Evolutionary conservation across 331 rosid genomes (phyloP).

Genomic region (Prunus yedoensis): DNA sequence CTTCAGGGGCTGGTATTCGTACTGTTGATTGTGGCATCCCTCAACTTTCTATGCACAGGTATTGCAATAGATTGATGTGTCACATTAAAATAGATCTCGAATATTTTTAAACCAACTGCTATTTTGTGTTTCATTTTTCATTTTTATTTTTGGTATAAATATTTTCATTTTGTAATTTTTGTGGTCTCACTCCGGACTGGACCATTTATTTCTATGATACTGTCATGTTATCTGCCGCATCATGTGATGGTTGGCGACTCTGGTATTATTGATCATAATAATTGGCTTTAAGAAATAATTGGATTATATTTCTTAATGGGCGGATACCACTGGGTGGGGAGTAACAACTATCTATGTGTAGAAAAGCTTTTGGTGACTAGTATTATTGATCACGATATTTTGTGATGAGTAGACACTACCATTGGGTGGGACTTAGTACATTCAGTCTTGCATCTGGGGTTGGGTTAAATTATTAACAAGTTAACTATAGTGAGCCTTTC

Average conservation of each 20-base stretch:
- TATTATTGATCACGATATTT: too few species aligned
- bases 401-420: neutral
- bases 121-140: neutral
- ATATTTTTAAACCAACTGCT: neutral
- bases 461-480: too few species aligned
- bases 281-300: neutral
- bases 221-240: neutral
- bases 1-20: constrained; percentile 91
- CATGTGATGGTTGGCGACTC: neutral
- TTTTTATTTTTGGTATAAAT: neutral
- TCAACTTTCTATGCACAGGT: constrained; percentile 99
- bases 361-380: neutral
- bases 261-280: neutral
- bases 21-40: constrained; percentile 97
- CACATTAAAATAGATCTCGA: neutral
- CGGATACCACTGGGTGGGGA: neutral
- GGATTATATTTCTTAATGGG: neutral
- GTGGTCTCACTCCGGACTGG: neutral
- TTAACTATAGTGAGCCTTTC: neutral
- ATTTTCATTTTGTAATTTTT: neutral
- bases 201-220: neutral
- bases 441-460: neutral
- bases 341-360: neutral
- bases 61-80: constrained; percentile 17
- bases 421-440: neutral